Evolutionary conservation across 1,139 yeast species (phyloP), one percentile per base, ranked within the genome.

Genomic region (Candida gigantensis): DNA sequence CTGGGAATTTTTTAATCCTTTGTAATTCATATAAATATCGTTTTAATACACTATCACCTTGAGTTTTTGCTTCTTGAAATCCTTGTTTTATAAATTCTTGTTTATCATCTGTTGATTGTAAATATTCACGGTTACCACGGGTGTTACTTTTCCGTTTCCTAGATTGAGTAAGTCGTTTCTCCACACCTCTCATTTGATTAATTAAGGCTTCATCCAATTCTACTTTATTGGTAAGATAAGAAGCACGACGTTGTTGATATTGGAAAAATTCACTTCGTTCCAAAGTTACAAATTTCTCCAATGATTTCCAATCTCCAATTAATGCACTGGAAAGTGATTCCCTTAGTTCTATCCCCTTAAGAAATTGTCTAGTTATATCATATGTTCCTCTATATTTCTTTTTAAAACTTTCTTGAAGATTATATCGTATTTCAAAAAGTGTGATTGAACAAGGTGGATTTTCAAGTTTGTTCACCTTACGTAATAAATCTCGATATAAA

Each of bases 1-100:
- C 56, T 1, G 73, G 72, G 1, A 68, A 30, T 31, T 47, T 47
- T 9, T 54, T 51, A 0, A 38, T 29, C 24, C 43, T 39, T 43
- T 68, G 74, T 17, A 58, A 50, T 20, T 44, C 45, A 37, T 62
- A 63, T 16, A 71, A 38, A 45, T 57, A 62, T 11, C 60, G 50
- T 11, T 64, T 50, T 7, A 65, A 46, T 9, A 60, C 43, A 6
- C 13, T 16, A 13, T 28, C 24, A 18, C 38, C 35, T 29, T 46
- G 34, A 23, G 25, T 38, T 16, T 41, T 30, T 18, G 49, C 42
- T 9, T 19, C 18, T 3, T 31, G 14, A 2, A 52, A 29, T 21
- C 44, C 50, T 6, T 34, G 30, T 29, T 39, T 37, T 5, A 51
- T 25, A n/a, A 19, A 24, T 14, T 34, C 16, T 20, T n/a, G 10